phyloP scores from a whole-genome alignment of 768 basidiomycete species.

The Dictyophora rubrovolvata region DNA sequence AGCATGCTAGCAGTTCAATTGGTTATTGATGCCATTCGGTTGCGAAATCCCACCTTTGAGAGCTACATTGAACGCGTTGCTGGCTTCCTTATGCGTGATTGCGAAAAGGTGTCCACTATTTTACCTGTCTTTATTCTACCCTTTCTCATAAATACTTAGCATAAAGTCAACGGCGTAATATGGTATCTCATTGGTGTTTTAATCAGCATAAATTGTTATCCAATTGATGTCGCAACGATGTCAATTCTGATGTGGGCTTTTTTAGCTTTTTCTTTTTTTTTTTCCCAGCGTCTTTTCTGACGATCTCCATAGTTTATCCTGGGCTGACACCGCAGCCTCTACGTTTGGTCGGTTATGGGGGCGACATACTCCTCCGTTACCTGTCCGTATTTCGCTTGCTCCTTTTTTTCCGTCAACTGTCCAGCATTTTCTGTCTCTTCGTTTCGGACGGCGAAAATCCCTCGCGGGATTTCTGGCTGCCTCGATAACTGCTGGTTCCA shows the following conservation, averaged over 20 bases:
- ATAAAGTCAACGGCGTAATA: slow-evolving; percentile 72
- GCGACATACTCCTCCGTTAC: slow-evolving; percentile 51
- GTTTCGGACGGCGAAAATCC: slow-evolving; percentile 74
- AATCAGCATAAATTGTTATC: slow-evolving; percentile 63
- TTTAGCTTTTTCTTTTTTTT: neutral
- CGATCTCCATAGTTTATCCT: slow-evolving; percentile 57
- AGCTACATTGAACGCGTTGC: slow-evolving; percentile 57
- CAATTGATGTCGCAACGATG: slow-evolving; percentile 81
- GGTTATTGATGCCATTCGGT: slow-evolving; percentile 66
- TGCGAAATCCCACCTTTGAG: slow-evolving; percentile 55
- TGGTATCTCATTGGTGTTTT: slow-evolving; percentile 90
- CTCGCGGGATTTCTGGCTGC: slow-evolving; percentile 79
- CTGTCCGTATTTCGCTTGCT: slow-evolving; percentile 29
- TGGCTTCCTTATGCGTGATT: slow-evolving; percentile 85
- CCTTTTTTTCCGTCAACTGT: slow-evolving; percentile 22
- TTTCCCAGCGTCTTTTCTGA: slow-evolving; percentile 1
- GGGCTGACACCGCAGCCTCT: slow-evolving; percentile 93
- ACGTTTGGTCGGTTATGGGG: slow-evolving; percentile 85
- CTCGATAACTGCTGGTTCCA: slow-evolving; percentile 54
- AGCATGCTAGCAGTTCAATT: slow-evolving; percentile 56
- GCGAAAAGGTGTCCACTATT: slow-evolving; percentile 50
- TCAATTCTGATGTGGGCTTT: slow-evolving; percentile 73
- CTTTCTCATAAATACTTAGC: slow-evolving; percentile 24
- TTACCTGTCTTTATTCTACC: neutral
- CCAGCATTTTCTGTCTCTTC: slow-evolving; percentile 29